A percentile compares a stretch with the other conserved stretches of the same genome.
Evolutionary conservation across 2,329 filamentous ascomycete species (phyloP).

Genomic region (Fusarium praegraminearum): DNA sequence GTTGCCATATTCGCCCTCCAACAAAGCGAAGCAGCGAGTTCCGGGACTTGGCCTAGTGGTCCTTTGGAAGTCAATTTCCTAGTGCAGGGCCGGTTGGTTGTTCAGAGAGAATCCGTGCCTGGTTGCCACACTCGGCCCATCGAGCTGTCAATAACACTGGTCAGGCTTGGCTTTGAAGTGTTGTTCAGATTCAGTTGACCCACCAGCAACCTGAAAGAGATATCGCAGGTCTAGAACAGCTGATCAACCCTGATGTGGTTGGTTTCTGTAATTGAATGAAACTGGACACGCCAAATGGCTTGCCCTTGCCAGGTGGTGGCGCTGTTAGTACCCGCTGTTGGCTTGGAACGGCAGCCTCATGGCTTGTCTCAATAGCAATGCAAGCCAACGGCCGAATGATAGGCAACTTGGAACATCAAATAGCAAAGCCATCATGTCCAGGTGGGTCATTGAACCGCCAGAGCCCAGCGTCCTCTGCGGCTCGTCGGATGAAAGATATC

Average conservation of each 20-base stretch:
- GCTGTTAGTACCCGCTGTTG: constrained; percentile 29
- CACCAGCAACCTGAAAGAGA: constrained; percentile 19
- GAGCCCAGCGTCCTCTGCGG: constrained; percentile 77
- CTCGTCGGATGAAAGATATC: constrained; percentile 72
- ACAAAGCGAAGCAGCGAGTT: constrained; percentile 41
- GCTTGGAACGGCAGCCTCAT: constrained; percentile 29
- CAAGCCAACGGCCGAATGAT: constrained; percentile 21
- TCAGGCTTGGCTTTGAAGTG: constrained; percentile 15
- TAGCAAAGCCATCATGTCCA: constrained; percentile 63
- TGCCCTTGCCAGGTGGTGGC: constrained; percentile 30
- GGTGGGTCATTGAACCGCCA: constrained; percentile 82
- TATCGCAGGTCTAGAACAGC: constrained; percentile 19
- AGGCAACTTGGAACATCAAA: constrained; percentile 50
- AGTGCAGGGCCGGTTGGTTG: constrained; percentile 23
- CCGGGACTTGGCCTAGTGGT: constrained; percentile 6
- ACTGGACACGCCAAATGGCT: constrained; percentile 21
- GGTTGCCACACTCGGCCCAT: constrained; percentile 28
- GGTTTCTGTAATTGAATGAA: constrained; percentile 18
- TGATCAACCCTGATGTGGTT: constrained; percentile 12
- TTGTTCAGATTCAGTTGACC: constrained; percentile 27
- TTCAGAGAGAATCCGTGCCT: constrained; percentile 31
- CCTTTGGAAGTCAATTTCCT: constrained; percentile 21
- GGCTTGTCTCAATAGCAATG: constrained; percentile 11
- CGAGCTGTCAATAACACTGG: constrained; percentile 21
- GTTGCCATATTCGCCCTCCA: constrained; percentile 20